Base-by-base conservation (phyloP, 2,329 filamentous ascomycete genomes). In the Zymoseptoria brevis region DNA sequence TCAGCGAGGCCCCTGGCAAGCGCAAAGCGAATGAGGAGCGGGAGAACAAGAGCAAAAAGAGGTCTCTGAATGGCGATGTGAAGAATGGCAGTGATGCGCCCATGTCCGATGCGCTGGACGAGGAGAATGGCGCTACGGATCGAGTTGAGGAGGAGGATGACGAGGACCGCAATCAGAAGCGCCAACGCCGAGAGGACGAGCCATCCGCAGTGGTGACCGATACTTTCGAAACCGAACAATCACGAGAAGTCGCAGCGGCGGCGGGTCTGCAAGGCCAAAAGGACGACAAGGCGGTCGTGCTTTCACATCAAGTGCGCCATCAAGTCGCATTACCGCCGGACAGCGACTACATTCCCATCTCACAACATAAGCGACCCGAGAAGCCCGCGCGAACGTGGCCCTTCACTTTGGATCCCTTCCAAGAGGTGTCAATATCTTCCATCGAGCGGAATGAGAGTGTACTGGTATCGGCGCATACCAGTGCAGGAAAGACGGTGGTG, bases 281-380 rank as follows among this genome's bases (percentile, higher is more conserved):
- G 7, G 88, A 91, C 57, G 79, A 81, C 26, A 80, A 85, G 53
- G 84, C 87, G 5, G 84, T 99, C 26, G 87, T 96, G 21, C 77
- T 99, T 56, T 93, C 90, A 53, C 95, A 99, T 78, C 96, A 99
- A 78, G 96, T 99, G 68, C 92, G 96, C 75, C 94, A 99, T 80
- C 93, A 99, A 76, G 94, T 97, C 67, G 90, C 94, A 11, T 81
- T 99, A 19, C 94, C 94, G 2, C 92, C 93, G 78, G 87, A 92
- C 73, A 74, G 69, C 66, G 88, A 92, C 72, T 74, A 74, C 57
- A 82, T 96, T 19, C 93, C 93, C n/a, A 89, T 99, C 56, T 95
- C 91, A 21, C 83, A 96, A 75, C 94, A 99, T 80, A 91, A 91
- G 74, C 80, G 90, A n/a, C 91, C 93, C 9, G 88, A 87, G 59